Evolutionary conservation across 495 filamentous ascomycete genomes (phyloP).

Genomic region (Parmelia sp.): DNA sequence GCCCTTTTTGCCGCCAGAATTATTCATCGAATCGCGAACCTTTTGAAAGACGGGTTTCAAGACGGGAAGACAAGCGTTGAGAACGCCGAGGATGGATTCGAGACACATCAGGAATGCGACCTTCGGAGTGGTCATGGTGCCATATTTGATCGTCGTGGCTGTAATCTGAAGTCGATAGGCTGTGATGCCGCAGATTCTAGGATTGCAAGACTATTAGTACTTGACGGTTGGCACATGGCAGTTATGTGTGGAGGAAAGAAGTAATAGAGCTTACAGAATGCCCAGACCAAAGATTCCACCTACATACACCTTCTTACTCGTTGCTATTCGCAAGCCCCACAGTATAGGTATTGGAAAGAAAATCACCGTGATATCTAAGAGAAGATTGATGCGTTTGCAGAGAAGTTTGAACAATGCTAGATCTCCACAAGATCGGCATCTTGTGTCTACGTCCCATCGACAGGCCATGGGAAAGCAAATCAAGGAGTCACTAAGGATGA

Average conservation of each 20-base stretch:
- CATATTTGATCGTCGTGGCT: no score
- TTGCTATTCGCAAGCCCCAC: constrained; percentile 36
- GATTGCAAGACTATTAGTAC: not conserved
- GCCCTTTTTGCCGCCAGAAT: not conserved
- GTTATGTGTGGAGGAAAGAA: not conserved
- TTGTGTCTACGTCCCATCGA: constrained; percentile 26
- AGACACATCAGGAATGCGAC: constrained; percentile 12
- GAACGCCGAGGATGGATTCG: constrained; percentile 20
- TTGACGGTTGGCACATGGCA: not conserved
- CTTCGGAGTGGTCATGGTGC: no score
- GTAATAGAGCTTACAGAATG: constrained; percentile 12
- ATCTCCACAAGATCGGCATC: constrained; percentile 27
- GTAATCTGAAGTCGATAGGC: constrained; percentile 7
- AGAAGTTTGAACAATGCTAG: constrained; percentile 28
- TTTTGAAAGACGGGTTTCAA: constrained; percentile 21
- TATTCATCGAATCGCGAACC: constrained; percentile 1
- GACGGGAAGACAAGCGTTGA: constrained; percentile 23
- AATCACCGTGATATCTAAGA: constrained; percentile 37
- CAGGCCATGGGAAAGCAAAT: constrained; percentile 32
- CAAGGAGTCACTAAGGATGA: not conserved
- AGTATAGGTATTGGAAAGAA: constrained; percentile 40
- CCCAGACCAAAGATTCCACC: constrained; percentile 23
- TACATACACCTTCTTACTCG: constrained; percentile 30
- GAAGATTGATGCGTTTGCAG: constrained; percentile 28
- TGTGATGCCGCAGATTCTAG: constrained; percentile 20